Evolutionary conservation across 2,329 filamentous ascomycete species (phyloP).

Genomic region (Claviceps fusiformis): DNA sequence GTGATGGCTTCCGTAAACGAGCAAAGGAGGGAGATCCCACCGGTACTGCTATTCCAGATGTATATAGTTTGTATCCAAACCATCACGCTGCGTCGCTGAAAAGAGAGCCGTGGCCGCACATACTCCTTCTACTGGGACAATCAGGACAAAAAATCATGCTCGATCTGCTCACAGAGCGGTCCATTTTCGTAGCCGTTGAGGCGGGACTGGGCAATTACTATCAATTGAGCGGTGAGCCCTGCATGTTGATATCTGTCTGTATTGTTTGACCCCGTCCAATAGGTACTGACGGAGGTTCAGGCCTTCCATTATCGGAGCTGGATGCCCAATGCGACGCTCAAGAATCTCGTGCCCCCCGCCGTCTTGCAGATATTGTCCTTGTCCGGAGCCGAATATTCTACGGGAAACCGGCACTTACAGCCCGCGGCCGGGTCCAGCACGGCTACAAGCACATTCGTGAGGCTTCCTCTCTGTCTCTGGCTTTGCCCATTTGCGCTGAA

Average conservation of each 20-base stretch:
- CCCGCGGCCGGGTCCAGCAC: conserved; percentile 52
- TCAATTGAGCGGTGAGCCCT: conserved; percentile 63
- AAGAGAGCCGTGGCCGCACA: conserved; percentile 55
- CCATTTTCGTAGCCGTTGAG: conserved; percentile 55
- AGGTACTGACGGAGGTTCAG: conserved; percentile 17
- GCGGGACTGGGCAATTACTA: conserved; percentile 51
- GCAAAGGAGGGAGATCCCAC: conserved; percentile 16
- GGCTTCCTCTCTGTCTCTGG: conserved; percentile 17
- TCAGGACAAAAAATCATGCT: conserved; percentile 68
- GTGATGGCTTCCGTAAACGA: conserved; percentile 61
- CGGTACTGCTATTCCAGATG: conserved; percentile 44
- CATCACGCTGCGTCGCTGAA: conserved; percentile 57
- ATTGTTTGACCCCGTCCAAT: background rate
- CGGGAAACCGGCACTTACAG: conserved; percentile 57
- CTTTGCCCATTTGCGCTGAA: background rate
- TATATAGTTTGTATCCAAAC: conserved; percentile 54
- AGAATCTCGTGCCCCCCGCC: conserved; percentile 6
- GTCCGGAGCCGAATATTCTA: conserved; percentile 80
- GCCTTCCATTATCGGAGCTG: conserved; percentile 36
- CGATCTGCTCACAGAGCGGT: conserved; percentile 61
- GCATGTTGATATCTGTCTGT: conserved; percentile 1
- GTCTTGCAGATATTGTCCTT: conserved; percentile 53
- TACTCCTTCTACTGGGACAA: conserved; percentile 61
- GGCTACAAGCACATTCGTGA: conserved; percentile 72
- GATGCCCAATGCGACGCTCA: conserved; percentile 9